Base-by-base conservation (phyloP, 805 yeast species). In the Ogataea pilisensis region DNA sequence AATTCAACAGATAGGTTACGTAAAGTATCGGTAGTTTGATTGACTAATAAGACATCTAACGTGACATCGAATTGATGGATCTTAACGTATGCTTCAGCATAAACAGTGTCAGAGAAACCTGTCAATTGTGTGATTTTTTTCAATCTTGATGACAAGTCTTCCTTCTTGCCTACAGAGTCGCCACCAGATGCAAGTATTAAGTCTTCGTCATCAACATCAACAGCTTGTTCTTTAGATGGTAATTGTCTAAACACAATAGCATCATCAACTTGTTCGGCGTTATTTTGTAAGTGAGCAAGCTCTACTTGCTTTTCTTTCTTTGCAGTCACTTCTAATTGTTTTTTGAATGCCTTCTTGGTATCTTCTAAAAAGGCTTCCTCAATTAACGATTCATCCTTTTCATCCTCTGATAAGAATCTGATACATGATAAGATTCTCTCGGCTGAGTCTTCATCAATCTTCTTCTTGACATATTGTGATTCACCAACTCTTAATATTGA, bases 51-150 rank as follows among this genome's bases (percentile, higher is more conserved):
- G 14, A 93, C 96, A 55, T 95, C 99, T 53, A 93, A 73, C 0
- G 89, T 89, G 55, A 93, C 95, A 63, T 95, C 98, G 61, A 85
- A 93, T 66, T 95, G 98, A 57, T 90, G 95, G n/a, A 88, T 93
- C 51, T 86, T 86, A 51, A 93, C 87, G 57, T 85, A 87, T 0
- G 97, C 99, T 68, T 93, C 99, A 6, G 96, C 98, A 61, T 93
- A 93, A 26, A 93, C 95, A 17, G 98, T 95, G 63, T 93, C 99
- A 0, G 96, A 85, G 65, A 89, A 93, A 14, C 99, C 99, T n/a
- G 99, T 91, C 51, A 93, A 75, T 61, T 87, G 98, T 37, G 88
- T 81, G 55, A 95, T 85, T 63, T 87, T 89, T 63, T 80, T 84
- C 57, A 93, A 75, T 65, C 87, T 84, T 1, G 96, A 88, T 5